Evolutionary conservation across 1,139 yeast species (phyloP).

Genomic region (Blastobotrys ciferrii): DNA sequence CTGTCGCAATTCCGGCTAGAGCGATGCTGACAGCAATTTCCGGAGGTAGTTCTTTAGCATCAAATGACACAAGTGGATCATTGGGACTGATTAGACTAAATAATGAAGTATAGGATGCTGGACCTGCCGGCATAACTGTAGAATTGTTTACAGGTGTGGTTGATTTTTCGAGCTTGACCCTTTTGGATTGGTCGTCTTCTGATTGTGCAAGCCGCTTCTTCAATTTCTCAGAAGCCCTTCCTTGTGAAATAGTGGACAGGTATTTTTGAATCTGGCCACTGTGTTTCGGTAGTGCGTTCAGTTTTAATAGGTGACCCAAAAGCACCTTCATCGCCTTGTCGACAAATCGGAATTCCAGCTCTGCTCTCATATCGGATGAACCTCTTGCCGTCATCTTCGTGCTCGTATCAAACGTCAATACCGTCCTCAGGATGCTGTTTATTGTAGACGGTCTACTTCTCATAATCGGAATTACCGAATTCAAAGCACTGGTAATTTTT

Average conservation of each 20-base stretch:
- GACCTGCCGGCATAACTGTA: conserved; percentile 32
- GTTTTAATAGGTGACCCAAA: conserved; percentile 34
- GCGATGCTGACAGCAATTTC: conserved; percentile 66
- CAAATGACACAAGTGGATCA: conserved; percentile 63
- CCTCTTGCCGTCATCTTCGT: conserved; percentile 23
- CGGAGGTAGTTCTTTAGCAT: conserved; percentile 65
- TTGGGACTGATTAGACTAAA: conserved; percentile 63
- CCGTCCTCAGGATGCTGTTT: conserved; percentile 34
- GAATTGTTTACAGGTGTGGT: conserved; percentile 28
- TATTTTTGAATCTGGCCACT: conserved; percentile 34
- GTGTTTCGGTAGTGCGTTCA: conserved; percentile 28
- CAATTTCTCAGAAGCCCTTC: conserved; percentile 32
- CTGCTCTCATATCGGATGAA: conserved; percentile 26
- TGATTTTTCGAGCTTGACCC: conserved; percentile 25
- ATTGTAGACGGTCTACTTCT: conserved; percentile 36
- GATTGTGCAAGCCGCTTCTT: conserved; percentile 25
- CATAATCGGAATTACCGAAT: conserved; percentile 37
- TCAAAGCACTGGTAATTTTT: conserved; percentile 33
- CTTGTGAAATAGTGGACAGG: conserved; percentile 32
- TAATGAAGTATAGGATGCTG: conserved; percentile 35
- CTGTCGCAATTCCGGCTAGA: conserved; percentile 57
- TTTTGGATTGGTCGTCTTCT: conserved; percentile 24
- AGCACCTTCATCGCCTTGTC: conserved; percentile 39
- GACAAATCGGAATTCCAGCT: conserved; percentile 36
- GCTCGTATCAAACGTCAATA: conserved; percentile 37